A percentile compares a stretch with the other conserved stretches of the same genome.
Evolutionary conservation across 1,139 yeast genomes (phyloP).

Genomic region (Hyphopichia khmerensis): DNA sequence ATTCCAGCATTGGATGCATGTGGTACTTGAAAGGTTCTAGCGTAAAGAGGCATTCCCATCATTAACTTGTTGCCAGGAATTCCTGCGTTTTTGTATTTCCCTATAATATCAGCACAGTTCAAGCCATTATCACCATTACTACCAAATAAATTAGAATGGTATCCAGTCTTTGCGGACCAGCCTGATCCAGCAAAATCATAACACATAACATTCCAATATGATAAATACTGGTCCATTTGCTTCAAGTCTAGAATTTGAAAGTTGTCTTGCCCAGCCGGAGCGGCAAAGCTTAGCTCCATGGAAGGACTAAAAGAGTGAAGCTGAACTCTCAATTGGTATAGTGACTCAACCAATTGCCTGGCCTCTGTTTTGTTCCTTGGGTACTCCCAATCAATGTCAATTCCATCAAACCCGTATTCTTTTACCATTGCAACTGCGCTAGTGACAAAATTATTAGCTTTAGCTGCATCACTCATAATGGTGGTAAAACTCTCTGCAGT

Average conservation of each 20-base stretch:
- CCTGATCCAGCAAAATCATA: constrained; percentile 76
- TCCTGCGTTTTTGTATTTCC: constrained; percentile 40
- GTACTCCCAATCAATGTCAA: constrained; percentile 95
- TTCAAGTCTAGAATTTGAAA: constrained; percentile 40
- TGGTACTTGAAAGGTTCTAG: constrained; percentile 58
- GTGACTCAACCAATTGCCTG: constrained; percentile 40
- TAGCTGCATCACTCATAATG: constrained; percentile 37
- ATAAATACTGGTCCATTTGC: constrained; percentile 56
- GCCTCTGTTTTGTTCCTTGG: constrained; percentile 56
- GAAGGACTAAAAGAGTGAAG: constrained; percentile 28
- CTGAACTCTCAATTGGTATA: constrained; percentile 39
- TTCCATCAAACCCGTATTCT: constrained; percentile 76
- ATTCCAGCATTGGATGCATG: constrained; percentile 31
- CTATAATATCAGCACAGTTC: constrained; percentile 51
- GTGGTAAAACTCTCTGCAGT: constrained; percentile 51
- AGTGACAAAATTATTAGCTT: constrained; percentile 47
- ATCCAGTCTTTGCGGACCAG: constrained; percentile 65
- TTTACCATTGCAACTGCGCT: constrained; percentile 49
- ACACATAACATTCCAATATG: constrained; percentile 86
- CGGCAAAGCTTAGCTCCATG: constrained; percentile 63
- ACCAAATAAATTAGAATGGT: constrained; percentile 69
- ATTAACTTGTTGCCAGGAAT: constrained; percentile 54
- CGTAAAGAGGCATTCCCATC: constrained; percentile 88
- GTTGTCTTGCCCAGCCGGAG: constrained; percentile 64
- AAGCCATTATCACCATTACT: constrained; percentile 41